These are phyloP conservation scores for Microthyrium microscopicum DNA, from an alignment of 2,329 filamentous ascomycete genomes.

Conservation along the genomic window DNA sequence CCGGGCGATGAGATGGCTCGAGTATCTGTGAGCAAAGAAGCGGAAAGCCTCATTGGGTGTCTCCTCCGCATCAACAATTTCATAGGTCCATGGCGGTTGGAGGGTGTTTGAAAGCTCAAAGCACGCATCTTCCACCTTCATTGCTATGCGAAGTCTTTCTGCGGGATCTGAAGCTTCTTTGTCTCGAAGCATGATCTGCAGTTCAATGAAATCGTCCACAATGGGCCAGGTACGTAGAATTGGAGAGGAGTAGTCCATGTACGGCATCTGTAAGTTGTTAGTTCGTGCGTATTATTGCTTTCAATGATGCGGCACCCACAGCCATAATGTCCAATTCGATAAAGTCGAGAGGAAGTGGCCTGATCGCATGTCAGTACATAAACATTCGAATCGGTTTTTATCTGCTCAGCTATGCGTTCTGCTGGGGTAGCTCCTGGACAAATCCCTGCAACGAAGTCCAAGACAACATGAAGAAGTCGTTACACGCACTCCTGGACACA, in stretches of 20 bases:
- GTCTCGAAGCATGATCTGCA: neutral
- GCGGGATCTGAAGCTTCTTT: neutral
- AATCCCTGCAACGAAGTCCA: too few species aligned
- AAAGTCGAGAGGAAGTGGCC: too few species aligned
- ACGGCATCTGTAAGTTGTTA: too few species aligned
- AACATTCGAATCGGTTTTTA: too few species aligned
- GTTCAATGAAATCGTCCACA: neutral
- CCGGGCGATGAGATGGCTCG: slow-evolving; percentile 8
- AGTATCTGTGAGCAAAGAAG: slow-evolving; percentile 4
- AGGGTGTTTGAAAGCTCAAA: neutral
- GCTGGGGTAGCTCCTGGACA: too few species aligned
- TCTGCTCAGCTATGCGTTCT: too few species aligned
- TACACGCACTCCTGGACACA: neutral
- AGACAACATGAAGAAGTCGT: neutral
- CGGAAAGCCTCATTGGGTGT: neutral
- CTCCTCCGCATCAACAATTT: neutral
- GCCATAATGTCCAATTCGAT: too few species aligned
- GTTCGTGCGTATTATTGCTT: too few species aligned
- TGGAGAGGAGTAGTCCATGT: neutral
- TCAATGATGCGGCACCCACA: too few species aligned
- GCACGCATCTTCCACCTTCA: neutral
- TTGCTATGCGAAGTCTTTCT: neutral
- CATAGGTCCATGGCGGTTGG: neutral
- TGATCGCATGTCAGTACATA: too few species aligned
- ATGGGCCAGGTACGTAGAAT: neutral